Evolutionary conservation across 352 stramenopile genomes (phyloP).

Genomic region (Globisporangium nagaii): DNA sequence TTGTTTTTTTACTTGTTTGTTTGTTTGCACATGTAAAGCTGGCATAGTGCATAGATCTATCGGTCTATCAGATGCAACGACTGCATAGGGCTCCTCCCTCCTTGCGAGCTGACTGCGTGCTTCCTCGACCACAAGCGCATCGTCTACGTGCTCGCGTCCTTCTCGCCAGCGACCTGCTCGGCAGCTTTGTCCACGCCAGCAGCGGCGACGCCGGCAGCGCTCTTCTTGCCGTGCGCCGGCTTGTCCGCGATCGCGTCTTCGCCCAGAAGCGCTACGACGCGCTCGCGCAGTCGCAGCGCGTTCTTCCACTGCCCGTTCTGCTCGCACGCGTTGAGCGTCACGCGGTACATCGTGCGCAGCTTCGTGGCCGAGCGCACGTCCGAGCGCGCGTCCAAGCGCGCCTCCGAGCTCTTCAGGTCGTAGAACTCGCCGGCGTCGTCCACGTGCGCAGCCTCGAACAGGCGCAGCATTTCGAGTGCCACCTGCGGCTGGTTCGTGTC

Average conservation of each 20-base stretch:
- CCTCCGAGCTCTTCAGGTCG: not conserved
- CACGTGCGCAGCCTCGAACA: constrained; percentile 49
- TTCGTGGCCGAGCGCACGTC: constrained; percentile 27
- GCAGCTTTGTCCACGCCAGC: not conserved
- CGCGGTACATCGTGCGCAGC: constrained; percentile 53
- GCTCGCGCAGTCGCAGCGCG: constrained; percentile 42
- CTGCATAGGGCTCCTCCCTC: too few species aligned
- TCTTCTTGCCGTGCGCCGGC: not conserved
- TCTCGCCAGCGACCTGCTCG: not conserved
- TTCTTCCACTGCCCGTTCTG: constrained; percentile 53
- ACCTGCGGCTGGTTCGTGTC: constrained; percentile 31
- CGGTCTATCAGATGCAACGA: not conserved
- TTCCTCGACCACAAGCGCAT: too few species aligned
- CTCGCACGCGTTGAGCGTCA: constrained; percentile 43
- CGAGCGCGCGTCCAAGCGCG: too few species aligned
- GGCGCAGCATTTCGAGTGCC: constrained; percentile 34
- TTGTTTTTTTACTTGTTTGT: not conserved
- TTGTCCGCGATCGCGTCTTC: constrained; percentile 16
- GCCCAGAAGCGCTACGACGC: constrained; percentile 36
- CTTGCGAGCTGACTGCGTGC: not conserved
- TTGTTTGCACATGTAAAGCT: not conserved
- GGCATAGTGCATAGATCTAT: not conserved
- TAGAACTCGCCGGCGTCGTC: constrained; percentile 10
- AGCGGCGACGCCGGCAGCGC: not conserved
- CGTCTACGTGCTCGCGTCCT: not conserved